A percentile compares a stretch with the other conserved stretches of the same genome.
These are phyloP conservation scores for Lentinula novae-zelandiae DNA, from an alignment of 1,284 basidiomycete genomes.

Conservation along the genomic window DNA sequence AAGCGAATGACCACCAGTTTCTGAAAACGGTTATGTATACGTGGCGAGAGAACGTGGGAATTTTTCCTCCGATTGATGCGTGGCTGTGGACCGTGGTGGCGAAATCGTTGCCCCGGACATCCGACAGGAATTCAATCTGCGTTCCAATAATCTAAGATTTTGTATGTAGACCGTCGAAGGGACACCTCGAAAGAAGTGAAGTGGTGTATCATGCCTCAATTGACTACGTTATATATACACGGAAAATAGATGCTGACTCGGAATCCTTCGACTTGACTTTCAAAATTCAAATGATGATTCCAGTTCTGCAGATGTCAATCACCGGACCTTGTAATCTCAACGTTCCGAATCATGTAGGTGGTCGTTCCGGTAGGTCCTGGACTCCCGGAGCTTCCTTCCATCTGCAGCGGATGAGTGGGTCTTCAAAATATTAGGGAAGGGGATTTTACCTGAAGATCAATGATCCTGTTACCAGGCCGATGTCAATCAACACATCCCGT, in stretches of 20 bases:
- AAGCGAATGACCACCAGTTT: background rate
- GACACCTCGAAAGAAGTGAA: background rate
- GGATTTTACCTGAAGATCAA: slow-evolving; percentile 35
- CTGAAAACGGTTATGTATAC: background rate
- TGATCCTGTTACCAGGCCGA: slow-evolving; percentile 26
- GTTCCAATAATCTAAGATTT: too few species aligned
- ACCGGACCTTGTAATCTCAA: slow-evolving; percentile 30
- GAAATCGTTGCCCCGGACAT: background rate
- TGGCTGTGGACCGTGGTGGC: background rate
- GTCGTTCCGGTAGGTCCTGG: slow-evolving; percentile 36
- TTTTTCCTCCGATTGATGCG: background rate
- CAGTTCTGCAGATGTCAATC: background rate
- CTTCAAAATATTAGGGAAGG: background rate
- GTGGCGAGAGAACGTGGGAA: background rate
- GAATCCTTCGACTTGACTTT: too few species aligned
- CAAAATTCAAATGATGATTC: too few species aligned
- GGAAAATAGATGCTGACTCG: background rate
- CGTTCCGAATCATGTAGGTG: slow-evolving; percentile 34
- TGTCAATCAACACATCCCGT: background rate
- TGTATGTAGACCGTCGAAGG: too few species aligned
- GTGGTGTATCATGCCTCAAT: background rate
- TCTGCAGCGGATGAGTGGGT: slow-evolving; percentile 22
- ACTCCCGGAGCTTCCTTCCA: slow-evolving; percentile 42
- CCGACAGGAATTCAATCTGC: background rate
- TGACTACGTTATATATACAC: background rate